These are phyloP conservation scores for Skeletonema grethae DNA, from an alignment of 108 stramenopile species.

Conservation along the genomic window DNA sequence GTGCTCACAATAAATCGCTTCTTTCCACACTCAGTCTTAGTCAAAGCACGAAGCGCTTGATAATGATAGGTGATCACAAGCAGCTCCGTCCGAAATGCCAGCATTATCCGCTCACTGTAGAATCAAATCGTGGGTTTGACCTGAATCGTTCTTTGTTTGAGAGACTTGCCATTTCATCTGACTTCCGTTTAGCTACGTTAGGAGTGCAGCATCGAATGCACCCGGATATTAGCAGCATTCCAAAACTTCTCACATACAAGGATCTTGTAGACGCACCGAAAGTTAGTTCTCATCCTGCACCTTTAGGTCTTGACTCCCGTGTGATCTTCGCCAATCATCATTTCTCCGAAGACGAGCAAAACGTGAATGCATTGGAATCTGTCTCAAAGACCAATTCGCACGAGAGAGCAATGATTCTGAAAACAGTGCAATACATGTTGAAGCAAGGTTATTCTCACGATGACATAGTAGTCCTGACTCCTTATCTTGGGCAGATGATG, in stretches of 20 bases:
- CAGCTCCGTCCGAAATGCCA: conserved; percentile 79
- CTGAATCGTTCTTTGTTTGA: conserved; percentile 60
- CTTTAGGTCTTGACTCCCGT: neutral
- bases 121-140: conserved; percentile 47
- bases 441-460: conserved; percentile 43
- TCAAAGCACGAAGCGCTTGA: conserved; percentile 56
- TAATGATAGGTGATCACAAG: conserved; percentile 82
- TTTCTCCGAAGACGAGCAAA: conserved; percentile 24
- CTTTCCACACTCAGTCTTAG: conserved; percentile 18
- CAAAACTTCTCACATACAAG: neutral
- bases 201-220: conserved; percentile 50
- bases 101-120: conserved; percentile 47
- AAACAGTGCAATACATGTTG: conserved; percentile 42
- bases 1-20: neutral
- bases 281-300: conserved; percentile 16
- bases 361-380: neutral
- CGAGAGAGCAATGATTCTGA: conserved; percentile 37
- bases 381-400: conserved; percentile 39
- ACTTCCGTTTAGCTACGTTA: conserved; percentile 22
- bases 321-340: conserved; percentile 47
- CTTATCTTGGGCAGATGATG: conserved; percentile 51
- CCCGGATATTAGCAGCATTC: conserved; percentile 24
- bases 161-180: conserved; percentile 27
- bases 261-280: conserved; percentile 29
- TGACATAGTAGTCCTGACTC: conserved; percentile 46